These are phyloP conservation scores for Austropuccinia psidii DNA, from an alignment of 1,284 basidiomycete species.

Conservation along the genomic window DNA sequence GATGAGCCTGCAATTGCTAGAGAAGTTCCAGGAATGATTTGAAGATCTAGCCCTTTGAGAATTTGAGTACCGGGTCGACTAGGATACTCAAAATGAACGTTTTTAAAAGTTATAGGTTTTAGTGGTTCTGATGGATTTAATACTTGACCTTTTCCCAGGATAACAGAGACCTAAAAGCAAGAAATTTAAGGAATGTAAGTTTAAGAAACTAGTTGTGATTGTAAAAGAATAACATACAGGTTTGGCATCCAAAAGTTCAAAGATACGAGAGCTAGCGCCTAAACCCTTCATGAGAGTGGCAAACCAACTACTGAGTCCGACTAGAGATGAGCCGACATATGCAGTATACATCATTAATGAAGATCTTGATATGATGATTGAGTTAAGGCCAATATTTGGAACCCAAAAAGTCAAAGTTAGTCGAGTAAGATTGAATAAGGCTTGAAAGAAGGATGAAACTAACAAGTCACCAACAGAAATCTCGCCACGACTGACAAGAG, in stretches of 20 bases:
- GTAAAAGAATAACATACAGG: constrained; percentile 42
- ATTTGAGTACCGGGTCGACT: constrained; percentile 68
- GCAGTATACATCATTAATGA: constrained; percentile 88
- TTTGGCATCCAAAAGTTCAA: constrained; percentile 72
- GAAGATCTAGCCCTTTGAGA: constrained; percentile 67
- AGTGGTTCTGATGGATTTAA: constrained; percentile 47
- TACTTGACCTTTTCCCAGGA: constrained; percentile 51
- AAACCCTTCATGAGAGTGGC: constrained; percentile 60
- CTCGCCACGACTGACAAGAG: constrained; percentile 72
- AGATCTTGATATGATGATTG: constrained; percentile 35
- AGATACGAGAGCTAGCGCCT: constrained; percentile 84
- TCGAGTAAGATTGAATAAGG: neutral
- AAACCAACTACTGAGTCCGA: constrained; percentile 50
- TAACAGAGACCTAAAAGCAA: constrained; percentile 60
- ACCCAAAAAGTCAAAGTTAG: neutral
- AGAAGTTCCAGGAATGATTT: constrained; percentile 70
- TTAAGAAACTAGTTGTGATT: constrained; percentile 9
- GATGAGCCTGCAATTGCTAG: constrained; percentile 63
- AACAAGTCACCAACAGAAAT: constrained; percentile 88
- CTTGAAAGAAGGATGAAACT: neutral
- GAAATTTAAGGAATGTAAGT: constrained; percentile 56
- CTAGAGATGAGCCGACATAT: constrained; percentile 62
- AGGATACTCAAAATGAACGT: constrained; percentile 77
- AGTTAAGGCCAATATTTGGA: neutral
- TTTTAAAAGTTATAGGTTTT: constrained; percentile 67